phyloP scores from a whole-genome alignment of 805 yeast genomes.

The Kodamaea nitidulidarum region DNA sequence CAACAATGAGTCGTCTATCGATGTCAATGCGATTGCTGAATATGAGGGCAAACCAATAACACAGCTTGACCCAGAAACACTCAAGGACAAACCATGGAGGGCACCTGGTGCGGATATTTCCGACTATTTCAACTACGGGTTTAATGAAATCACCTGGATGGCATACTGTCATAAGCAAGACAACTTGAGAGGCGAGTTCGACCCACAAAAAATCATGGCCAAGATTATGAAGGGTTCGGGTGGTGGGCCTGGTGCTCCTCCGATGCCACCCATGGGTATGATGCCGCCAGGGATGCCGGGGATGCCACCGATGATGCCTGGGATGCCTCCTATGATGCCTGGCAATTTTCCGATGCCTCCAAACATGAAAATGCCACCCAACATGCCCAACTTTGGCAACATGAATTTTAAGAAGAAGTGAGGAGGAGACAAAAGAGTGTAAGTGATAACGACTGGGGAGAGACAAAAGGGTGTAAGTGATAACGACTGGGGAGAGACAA shows the following conservation, averaged over 20 bases:
- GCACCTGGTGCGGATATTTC: constrained; percentile 93
- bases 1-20: constrained; percentile 45
- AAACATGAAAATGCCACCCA: constrained; percentile 20
- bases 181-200: constrained; percentile 70
- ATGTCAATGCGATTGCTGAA: constrained; percentile 69
- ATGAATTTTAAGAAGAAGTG: constrained; percentile 11
- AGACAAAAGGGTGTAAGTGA: no score
- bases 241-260: constrained; percentile 16
- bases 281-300: constrained; percentile 14
- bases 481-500: no score
- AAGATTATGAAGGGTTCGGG: constrained; percentile 45
- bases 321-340: constrained; percentile 19
- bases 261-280: constrained; percentile 15
- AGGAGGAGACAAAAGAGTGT: no score
- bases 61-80: constrained; percentile 68
- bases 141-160: constrained; percentile 94
- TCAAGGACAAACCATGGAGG: constrained; percentile 97
- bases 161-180: constrained; percentile 89
- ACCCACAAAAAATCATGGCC: constrained; percentile 75
- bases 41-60: constrained; percentile 81
- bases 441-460: no score
- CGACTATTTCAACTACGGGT: constrained; percentile 95
- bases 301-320: constrained; percentile 23
- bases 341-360: constrained; percentile 15
- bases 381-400: constrained; percentile 27